Conservation (phyloP, 176 grass and related monocot species). For the Rhynchospora pubera region DNA sequence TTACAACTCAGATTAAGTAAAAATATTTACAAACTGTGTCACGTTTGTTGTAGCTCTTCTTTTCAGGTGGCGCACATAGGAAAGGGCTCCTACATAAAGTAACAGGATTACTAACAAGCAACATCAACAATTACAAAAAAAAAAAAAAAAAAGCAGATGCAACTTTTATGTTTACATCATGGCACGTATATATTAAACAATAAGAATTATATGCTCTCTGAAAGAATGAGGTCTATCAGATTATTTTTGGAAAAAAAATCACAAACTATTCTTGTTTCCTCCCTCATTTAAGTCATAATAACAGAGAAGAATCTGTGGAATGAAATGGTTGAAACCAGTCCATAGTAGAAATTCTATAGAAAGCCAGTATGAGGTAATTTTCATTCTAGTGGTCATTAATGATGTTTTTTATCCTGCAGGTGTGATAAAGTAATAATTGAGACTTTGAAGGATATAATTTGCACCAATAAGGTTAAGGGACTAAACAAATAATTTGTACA, state of each 20-base stretch:
- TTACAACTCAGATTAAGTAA: neutral
- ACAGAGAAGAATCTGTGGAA: neutral
- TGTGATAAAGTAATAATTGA: neutral
- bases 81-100: conserved; percentile 11
- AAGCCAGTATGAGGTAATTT: neutral
- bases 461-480: neutral
- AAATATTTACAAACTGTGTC: neutral
- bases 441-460: neutral
- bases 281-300: neutral
- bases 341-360: neutral
- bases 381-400: neutral
- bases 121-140: neutral
- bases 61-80: conserved; percentile 4
- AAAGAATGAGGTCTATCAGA: neutral
- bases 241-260: neutral
- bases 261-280: neutral
- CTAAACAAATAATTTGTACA: neutral
- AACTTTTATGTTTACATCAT: neutral
- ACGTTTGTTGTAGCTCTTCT: neutral
- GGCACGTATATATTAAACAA: neutral
- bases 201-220: neutral
- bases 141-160: neutral
- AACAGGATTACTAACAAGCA: neutral
- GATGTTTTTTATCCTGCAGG: neutral
- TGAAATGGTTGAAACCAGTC: neutral